Conservation (phyloP, 768 basidiomycete species). For the Phylloporus sp. region DNA sequence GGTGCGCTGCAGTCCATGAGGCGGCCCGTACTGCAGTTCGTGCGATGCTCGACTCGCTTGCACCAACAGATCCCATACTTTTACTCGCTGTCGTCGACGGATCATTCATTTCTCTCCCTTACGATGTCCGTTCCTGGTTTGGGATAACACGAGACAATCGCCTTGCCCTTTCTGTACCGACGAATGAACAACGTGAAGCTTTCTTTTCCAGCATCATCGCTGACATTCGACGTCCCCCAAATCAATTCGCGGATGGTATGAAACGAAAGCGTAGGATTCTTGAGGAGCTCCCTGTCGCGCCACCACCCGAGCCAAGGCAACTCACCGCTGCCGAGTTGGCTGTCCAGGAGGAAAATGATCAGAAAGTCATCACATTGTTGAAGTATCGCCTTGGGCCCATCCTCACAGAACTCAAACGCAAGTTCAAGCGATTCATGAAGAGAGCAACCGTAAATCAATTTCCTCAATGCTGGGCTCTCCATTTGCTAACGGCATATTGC, state of each 20-base stretch:
- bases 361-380: constrained; percentile 70
- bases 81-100: constrained; percentile 89
- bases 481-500: constrained; percentile 9
- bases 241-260: constrained; percentile 84
- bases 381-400: constrained; percentile 91
- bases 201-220: constrained; percentile 78
- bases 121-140: constrained; percentile 90
- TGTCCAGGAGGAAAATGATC: constrained; percentile 78
- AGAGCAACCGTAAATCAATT: constrained; percentile 57
- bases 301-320: constrained; percentile 81
- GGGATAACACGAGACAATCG: constrained; percentile 73
- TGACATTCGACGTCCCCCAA: constrained; percentile 73
- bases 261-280: constrained; percentile 79
- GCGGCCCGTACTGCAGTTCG: constrained; percentile 80
- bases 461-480: neutral
- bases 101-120: constrained; percentile 59
- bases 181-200: constrained; percentile 48
- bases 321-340: constrained; percentile 81
- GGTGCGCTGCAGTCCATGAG: constrained; percentile 84
- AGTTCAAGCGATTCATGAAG: constrained; percentile 88
- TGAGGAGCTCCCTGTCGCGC: constrained; percentile 83
- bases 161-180: constrained; percentile 57
- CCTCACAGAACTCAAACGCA: constrained; percentile 83
- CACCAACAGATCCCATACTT: constrained; percentile 91
- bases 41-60: constrained; percentile 86